Evolutionary conservation across 2,329 filamentous ascomycete species (phyloP).

Genomic region (Albophoma yamanashiensis): DNA sequence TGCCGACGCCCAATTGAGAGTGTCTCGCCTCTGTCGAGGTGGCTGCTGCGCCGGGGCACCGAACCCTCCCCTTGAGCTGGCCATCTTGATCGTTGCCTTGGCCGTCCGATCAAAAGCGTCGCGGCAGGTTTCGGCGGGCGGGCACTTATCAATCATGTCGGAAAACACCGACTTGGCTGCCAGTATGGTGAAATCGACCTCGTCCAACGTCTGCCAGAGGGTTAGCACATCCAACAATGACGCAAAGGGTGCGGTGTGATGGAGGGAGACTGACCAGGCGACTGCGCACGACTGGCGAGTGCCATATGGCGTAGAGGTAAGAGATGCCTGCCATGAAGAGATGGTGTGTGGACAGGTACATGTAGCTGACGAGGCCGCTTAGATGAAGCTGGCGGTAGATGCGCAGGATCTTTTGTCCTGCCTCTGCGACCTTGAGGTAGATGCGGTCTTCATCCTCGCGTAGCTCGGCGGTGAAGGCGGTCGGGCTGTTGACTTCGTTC

Average conservation of each 20-base stretch:
- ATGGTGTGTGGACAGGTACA: conserved; percentile 89
- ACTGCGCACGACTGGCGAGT: conserved; percentile 79
- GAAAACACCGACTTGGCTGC: conserved; percentile 87
- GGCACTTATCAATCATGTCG: conserved; percentile 89
- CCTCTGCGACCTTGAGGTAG: conserved; percentile 89
- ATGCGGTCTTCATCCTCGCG: conserved; percentile 81
- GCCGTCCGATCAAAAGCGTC: conserved; percentile 93
- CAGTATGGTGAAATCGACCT: conserved; percentile 94
- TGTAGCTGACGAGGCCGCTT: conserved; percentile 86
- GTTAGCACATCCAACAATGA: background rate
- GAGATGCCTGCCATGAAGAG: conserved; percentile 96
- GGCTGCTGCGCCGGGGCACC: conserved; percentile 31
- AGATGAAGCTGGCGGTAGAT: conserved; percentile 85
- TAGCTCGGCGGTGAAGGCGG: conserved; percentile 51
- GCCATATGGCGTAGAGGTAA: conserved; percentile 95
- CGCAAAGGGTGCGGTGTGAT: background rate
- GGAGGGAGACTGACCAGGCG: conserved; percentile 54
- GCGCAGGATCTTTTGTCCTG: conserved; percentile 83
- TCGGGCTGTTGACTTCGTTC: conserved; percentile 53
- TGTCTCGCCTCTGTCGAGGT: conserved; percentile 14
- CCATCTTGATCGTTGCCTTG: conserved; percentile 93
- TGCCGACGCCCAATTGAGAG: conserved; percentile 17
- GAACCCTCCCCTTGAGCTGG: conserved; percentile 76
- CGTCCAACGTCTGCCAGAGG: conserved; percentile 60
- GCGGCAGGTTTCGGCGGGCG: conserved; percentile 85